These are phyloP conservation scores for Eimeria necatrix DNA, from an alignment of 169 alveolate genomes.

Conservation along the genomic window DNA sequence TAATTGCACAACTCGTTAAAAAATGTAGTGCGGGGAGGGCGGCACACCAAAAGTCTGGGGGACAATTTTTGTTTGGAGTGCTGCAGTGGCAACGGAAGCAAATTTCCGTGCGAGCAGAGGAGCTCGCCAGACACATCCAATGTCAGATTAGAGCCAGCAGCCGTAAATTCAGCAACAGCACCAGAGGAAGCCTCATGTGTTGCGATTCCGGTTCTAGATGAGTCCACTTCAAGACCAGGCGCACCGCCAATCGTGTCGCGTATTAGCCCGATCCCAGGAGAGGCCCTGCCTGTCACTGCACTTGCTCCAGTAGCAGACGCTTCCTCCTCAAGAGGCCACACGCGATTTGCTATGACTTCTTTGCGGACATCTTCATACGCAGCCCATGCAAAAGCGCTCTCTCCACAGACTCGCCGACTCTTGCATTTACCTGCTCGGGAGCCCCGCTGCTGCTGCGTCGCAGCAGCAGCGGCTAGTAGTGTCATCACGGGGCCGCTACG, in stretches of 20 bases:
- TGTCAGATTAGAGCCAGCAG: neutral
- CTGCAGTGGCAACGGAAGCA: conserved; percentile 63
- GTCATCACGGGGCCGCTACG: conserved; percentile 67
- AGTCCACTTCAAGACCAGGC: neutral
- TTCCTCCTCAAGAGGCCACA: conserved; percentile 58
- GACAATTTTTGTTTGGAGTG: conserved; percentile 35
- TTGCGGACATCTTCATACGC: conserved; percentile 61
- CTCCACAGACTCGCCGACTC: conserved; percentile 54
- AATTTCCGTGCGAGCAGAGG: conserved; percentile 69
- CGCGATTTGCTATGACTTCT: conserved; percentile 29
- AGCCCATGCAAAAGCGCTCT: conserved; percentile 56
- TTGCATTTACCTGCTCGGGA: conserved; percentile 15
- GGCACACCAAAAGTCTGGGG: conserved; percentile 51
- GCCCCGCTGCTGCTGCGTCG: conserved; percentile 72
- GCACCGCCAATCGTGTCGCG: neutral
- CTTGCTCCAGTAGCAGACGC: neutral
- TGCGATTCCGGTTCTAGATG: neutral
- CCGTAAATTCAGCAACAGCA: conserved; percentile 3
- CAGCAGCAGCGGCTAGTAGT: conserved; percentile 70
- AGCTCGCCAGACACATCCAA: conserved; percentile 71
- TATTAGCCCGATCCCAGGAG: neutral
- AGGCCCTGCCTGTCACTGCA: neutral
- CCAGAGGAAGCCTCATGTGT: neutral
- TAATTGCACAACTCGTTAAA: neutral
- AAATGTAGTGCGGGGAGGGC: neutral